Evolutionary conservation across 116 monocot species (phyloP), one percentile per base, ranked within the genome.

Genomic region (Posidonia oceanica): DNA sequence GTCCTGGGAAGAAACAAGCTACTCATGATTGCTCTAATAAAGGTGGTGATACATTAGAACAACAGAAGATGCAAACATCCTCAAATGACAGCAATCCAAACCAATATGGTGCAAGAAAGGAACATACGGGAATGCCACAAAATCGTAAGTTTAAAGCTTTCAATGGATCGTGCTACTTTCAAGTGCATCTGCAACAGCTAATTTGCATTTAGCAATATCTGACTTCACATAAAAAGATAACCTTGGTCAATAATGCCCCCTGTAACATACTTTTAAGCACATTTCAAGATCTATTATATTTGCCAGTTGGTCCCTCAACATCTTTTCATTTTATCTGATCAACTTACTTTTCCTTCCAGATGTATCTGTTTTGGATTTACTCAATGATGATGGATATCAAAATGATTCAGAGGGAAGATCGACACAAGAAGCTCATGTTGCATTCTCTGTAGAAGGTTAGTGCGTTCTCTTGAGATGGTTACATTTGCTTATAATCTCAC

Each of bases 401-500:
- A 52, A 38, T 52, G 38, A 54, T 21, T 54, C 60, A 69, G 61
- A 39, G 20, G 69, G 51, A 18, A 60, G 15, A 52, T 61, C 61
- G 61, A 60, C 75, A 67, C 61, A 59, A 15, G 75, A 75, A 62
- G 36, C 42, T 48, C 75, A 75, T 75, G 75, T 69, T 69, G 60
- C 75, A 54, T 75, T 75, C 61, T 75, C 75, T 62, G 75, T 75
- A 13, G 52, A 62, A 75, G 75, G 75, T 75, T 68, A 29, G 17
- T 17, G 7, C 18, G 3, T 48, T 21, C 41, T 3, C 7, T 66
- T 38, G 11, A 66, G 40, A 65, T n/a, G 52, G 23, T 13, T 55
- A n/a, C 13, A 41, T 56, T 3, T 40, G 36, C 48, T n/a, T 66
- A 18, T 13, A 44, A 44, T 66, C 41, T 18, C 17, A 66, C 29